Evolutionary conservation across 257 asterid genomes (phyloP).

Genomic region (Solanum verrucosum): DNA sequence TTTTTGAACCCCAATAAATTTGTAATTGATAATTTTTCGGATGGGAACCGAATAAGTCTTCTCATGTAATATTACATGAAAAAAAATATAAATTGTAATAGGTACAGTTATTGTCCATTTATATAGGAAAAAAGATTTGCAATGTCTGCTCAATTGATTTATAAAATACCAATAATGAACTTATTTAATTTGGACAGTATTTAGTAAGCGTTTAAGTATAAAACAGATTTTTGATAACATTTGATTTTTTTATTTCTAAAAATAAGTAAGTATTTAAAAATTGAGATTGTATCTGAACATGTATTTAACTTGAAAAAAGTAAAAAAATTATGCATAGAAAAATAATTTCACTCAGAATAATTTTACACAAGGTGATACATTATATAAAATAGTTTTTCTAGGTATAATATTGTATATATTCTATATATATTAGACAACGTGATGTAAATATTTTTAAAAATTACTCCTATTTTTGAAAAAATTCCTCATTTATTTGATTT

Average conservation of each 20-base stretch:
- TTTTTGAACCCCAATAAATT: background rate
- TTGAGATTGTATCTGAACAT: background rate
- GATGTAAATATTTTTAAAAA: background rate
- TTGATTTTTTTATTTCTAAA: background rate
- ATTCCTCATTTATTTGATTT: too few species aligned
- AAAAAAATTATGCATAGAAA: background rate
- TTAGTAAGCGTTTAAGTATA: background rate
- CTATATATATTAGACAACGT: background rate
- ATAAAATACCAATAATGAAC: background rate
- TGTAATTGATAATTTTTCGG: background rate
- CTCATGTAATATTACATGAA: background rate
- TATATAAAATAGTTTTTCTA: too few species aligned
- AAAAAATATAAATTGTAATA: background rate
- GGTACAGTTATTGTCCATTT: background rate
- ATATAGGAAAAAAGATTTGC: background rate
- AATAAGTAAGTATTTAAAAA: background rate
- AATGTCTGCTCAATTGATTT: background rate
- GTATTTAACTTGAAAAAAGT: too few species aligned
- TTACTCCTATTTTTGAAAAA: too few species aligned
- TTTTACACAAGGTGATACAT: background rate
- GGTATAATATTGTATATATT: too few species aligned
- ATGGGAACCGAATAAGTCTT: background rate
- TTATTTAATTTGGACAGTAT: background rate
- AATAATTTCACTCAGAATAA: too few species aligned
- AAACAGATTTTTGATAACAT: background rate